Base-by-base conservation (phyloP, 768 basidiomycete species). In the Rubroboletus satanas region DNA sequence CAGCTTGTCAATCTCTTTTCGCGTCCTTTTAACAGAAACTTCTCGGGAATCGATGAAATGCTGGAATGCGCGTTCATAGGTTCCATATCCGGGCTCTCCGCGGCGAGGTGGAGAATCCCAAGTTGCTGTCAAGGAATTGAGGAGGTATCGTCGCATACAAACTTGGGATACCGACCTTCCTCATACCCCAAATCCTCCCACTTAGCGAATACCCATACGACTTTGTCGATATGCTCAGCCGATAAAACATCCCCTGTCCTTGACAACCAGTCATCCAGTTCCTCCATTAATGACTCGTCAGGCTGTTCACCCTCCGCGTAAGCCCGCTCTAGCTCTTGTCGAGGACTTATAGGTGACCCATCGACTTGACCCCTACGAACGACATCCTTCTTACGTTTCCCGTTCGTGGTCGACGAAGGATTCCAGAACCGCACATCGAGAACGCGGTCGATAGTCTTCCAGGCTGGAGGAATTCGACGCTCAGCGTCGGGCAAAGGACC, bases 171-270 rank as follows among this genome's bases (percentile, higher is more conserved):
- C 81, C 50, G 54, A 91, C 95, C 85, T 77, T 93, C 88, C 21
- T 96, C 89, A 57, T 98, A 97, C n/a, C 88, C 85, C 28, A 98
- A 76, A 58, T 93, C 93, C 42, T 84, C 78, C 96, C 96, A 98
- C 69, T 98, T 99, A 61, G 93, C 77, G 67, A 94, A 94, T 12
- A 81, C 83, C 87, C 90, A 93, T 18, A 84, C 77, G 33, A 96
- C 83, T 47, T 80, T 70, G 37, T 81, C 74, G 29, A 85, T 79
- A 61, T 88, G 77, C 5, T 81, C 71, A 31, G 71, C 68, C 50
- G 35, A 75, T 69, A 50, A 70, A 75, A 18, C 75, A 66, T 37
- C 62, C 54, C 68, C 87, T 80, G 81, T 60, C 33, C 60, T 62
- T 6, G 58, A 50, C 39, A 55, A 38, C 62, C 84, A 90, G 23